Conservation (phyloP, 495 filamentous ascomycete genomes). For the Aspergillus cristatus region DNA sequence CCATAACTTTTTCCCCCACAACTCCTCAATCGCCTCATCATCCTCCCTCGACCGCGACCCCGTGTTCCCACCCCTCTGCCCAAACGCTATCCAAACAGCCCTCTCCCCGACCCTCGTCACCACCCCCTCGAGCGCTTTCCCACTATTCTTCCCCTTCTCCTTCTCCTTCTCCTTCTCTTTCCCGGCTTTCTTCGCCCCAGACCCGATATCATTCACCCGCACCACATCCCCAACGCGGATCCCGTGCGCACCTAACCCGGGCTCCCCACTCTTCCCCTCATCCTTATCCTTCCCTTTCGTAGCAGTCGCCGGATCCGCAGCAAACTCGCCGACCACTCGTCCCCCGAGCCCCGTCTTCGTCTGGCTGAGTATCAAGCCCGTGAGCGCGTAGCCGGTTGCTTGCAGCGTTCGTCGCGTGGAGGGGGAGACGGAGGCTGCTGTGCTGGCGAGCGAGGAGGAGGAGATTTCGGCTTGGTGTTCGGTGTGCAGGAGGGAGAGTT, state of each 20-base stretch:
- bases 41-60: conserved; percentile 34
- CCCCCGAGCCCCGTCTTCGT: conserved; percentile 89
- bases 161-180: conserved; percentile 65
- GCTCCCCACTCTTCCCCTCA: conserved; percentile 28
- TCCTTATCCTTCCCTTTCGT: conserved; percentile 9
- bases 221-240: conserved; percentile 85
- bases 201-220: conserved; percentile 61
- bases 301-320: conserved; percentile 56
- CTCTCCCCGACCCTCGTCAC: conserved; percentile 58
- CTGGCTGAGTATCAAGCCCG: conserved; percentile 72
- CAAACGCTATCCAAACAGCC: conserved; percentile 59
- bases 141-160: conserved; percentile 40
- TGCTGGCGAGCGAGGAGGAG: conserved; percentile 49
- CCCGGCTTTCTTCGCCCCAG: conserved; percentile 53
- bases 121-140: conserved; percentile 63
- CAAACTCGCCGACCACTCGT: conserved; percentile 74
- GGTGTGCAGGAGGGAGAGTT: conserved; percentile 64
- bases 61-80: conserved; percentile 42
- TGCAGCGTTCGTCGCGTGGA: conserved; percentile 66
- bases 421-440: conserved; percentile 57
- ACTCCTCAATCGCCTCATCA: conserved; percentile 51
- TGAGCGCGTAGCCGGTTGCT: conserved; percentile 78
- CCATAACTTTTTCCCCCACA: conserved; percentile 55
- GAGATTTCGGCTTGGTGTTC: conserved; percentile 65
- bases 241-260: conserved; percentile 63